A percentile compares a stretch with the other conserved stretches of the same genome.
Conservation (phyloP, 176 grass and related monocot species). For the Alloteropsis semialata region DNA sequence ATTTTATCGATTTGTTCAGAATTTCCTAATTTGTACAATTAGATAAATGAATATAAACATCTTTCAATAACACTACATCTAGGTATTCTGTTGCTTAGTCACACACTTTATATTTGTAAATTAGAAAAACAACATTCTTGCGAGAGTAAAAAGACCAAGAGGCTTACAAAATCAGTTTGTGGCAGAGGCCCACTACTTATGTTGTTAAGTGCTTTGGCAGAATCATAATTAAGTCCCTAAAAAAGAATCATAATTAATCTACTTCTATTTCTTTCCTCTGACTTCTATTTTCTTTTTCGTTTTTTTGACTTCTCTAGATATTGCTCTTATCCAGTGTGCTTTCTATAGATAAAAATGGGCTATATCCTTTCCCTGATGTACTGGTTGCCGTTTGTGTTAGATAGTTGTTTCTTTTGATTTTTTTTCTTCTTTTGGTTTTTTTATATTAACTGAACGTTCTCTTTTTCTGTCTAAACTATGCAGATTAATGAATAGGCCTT, state of each 20-base stretch:
- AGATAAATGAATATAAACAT: background rate
- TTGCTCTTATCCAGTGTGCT: background rate
- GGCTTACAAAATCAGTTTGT: constrained; percentile 2
- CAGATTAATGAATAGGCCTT: constrained; percentile 71
- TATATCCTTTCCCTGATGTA: background rate
- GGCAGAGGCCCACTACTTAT: background rate
- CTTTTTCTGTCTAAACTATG: constrained; percentile 32
- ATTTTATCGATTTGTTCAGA: background rate
- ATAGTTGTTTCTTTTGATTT: background rate
- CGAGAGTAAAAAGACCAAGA: background rate
- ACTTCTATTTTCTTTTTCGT: constrained; percentile 5
- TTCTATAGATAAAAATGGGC: background rate
- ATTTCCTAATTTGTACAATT: background rate
- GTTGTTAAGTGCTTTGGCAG: background rate
- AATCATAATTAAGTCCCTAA: constrained; percentile 2
- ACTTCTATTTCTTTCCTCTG: background rate
- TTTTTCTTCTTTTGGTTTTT: constrained; percentile 12
- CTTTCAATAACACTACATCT: background rate
- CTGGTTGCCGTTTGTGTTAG: constrained; percentile 12
- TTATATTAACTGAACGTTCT: background rate
- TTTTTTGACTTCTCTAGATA: background rate
- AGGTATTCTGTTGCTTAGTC: constrained; percentile 1
- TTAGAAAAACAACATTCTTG: constrained; percentile 8
- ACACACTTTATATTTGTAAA: constrained; percentile 16
- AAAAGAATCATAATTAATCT: no score